Evolutionary conservation across 2,329 filamentous ascomycete species (phyloP), one percentile per base, ranked within the genome.

Genomic region (Pseudonectria foliicola): DNA sequence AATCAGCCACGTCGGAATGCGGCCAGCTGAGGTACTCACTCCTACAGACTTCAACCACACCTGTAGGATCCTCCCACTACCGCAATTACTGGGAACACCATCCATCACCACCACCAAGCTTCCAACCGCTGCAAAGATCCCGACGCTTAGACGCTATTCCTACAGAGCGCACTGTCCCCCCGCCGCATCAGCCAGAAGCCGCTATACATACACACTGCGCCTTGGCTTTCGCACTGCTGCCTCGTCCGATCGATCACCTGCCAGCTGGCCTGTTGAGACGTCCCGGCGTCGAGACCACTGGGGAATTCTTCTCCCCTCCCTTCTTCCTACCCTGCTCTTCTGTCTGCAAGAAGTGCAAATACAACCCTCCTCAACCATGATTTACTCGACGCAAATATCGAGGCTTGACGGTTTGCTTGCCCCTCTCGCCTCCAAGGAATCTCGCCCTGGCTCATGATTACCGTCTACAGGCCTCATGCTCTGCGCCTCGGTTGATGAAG

Each of bases 401-500:
- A 77, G 92, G 63, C 76, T 96, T 33, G 92, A 96, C 66, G 90
- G 88, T 92, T 57, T 39, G 52, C 42, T 23, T 26, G 12, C 31
- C 41, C 43, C 37, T 34, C 28, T 32, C 33, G 29, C 31, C 24
- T 24, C 18, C 18, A 5, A 21, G 18, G 18, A 21, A 21, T 21
- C 18, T 21, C 8, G 18, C 8, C 18, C 5, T 21, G 18, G 10
- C 7, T 12, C 21, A 35, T 24, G 6, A 18, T 14, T 33, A 16
- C 45, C 53, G 39, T 55, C 49, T 32, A 35, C 53, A 95, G 89
- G 90, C 73, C 77, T 96, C 48, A 89, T 94, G 73, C 77, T 98
- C 49, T 90, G 88, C 57, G 90, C 90, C 40, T 95, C 89, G 3
- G 86, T 95, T 53, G 92, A 96, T 63, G 88, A 95, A 60, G 84